These are phyloP conservation scores for Aspergillus spinulosporus DNA, from an alignment of 2,329 filamentous ascomycete species.

Conservation along the genomic window DNA sequence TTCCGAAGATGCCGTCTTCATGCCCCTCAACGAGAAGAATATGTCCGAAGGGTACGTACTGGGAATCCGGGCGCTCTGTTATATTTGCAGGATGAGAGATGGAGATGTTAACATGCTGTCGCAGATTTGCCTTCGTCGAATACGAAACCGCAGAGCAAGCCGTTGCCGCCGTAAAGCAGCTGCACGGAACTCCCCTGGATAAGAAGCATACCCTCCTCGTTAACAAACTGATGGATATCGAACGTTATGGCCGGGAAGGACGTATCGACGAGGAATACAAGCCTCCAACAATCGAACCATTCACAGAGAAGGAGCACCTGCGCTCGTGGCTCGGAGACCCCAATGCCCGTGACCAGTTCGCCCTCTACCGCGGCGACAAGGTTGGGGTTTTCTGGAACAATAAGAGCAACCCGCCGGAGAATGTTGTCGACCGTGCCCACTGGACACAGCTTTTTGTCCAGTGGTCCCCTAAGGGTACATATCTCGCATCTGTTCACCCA, in stretches of 20 bases:
- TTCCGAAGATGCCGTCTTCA: constrained; percentile 83
- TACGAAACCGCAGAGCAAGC: constrained; percentile 90
- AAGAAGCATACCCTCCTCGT: constrained; percentile 94
- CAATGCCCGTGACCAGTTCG: constrained; percentile 90
- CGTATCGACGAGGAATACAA: constrained; percentile 89
- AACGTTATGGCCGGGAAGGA: constrained; percentile 92
- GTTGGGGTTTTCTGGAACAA: constrained; percentile 99
- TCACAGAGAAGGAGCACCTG: constrained; percentile 89
- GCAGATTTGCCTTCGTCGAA: constrained; percentile 93
- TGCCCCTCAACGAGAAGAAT: constrained; percentile 87
- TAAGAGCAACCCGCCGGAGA: constrained; percentile 85
- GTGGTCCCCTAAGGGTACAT: constrained; percentile 96
- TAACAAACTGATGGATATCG: constrained; percentile 98
- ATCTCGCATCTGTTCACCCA: constrained; percentile 87
- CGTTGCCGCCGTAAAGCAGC: constrained; percentile 80
- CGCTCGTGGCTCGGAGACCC: constrained; percentile 89
- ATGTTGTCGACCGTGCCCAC: constrained; percentile 84
- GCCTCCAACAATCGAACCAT: constrained; percentile 76
- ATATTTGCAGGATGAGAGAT: background rate
- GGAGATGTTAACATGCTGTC: constrained; percentile 20
- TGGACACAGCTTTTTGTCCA: constrained; percentile 99
- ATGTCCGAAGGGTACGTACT: constrained; percentile 76
- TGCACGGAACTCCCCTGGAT: constrained; percentile 85
- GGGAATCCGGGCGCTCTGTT: constrained; percentile 5
- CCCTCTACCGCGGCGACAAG: constrained; percentile 86